Evolutionary conservation across 345 rosid genomes (phyloP).

Genomic region (Lumnitzera racemosa): DNA sequence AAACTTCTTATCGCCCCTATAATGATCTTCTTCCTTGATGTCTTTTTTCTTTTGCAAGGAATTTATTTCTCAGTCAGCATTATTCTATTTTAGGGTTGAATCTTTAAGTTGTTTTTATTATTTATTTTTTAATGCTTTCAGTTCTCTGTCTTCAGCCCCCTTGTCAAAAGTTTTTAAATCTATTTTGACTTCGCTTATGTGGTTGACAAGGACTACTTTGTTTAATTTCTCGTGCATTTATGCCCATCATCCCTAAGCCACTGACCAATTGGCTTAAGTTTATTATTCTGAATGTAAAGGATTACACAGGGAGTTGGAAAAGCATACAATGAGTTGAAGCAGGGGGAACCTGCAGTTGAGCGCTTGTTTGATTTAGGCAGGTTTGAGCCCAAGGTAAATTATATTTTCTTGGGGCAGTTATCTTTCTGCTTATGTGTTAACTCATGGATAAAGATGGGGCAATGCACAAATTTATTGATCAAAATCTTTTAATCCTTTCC

Average conservation of each 20-base stretch:
- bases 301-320: conserved; percentile 73
- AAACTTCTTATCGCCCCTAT: background rate
- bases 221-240: background rate
- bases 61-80: too few relatives aligned
- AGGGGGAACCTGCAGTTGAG: conserved; percentile 88
- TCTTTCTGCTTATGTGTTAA: background rate
- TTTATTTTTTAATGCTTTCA: too few relatives aligned
- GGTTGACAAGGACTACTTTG: too few relatives aligned
- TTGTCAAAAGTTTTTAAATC: too few relatives aligned
- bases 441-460: conserved; percentile 52
- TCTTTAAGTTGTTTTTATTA: background rate
- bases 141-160: background rate
- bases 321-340: conserved; percentile 92
- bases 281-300: conserved; percentile 26
- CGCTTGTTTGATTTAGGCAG: conserved; percentile 64
- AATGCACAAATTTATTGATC: too few relatives aligned
- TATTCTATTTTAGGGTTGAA: too few relatives aligned
- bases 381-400: conserved; percentile 50
- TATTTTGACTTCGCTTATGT: too few relatives aligned
- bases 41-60: too few relatives aligned
- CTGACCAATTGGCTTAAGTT: conserved; percentile 1
- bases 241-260: too few relatives aligned
- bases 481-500: too few relatives aligned
- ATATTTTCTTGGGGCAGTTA: background rate
- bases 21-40: too few relatives aligned